A percentile compares a stretch with the other conserved stretches of the same genome.
Conservation (phyloP, 306 rosid species). For the Quillaja saponaria region DNA sequence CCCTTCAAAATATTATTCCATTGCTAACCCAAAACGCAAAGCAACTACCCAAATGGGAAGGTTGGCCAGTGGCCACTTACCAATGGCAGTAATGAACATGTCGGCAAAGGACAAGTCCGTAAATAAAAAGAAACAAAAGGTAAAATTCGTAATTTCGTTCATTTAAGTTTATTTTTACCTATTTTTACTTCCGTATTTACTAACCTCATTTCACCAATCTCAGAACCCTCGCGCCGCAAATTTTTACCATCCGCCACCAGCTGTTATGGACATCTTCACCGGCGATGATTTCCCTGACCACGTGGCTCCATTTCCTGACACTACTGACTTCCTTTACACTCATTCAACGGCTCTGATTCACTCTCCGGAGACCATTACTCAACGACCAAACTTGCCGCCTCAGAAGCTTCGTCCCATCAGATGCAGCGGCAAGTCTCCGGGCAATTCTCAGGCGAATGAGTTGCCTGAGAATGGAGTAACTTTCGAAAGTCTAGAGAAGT, state of each 20-base stretch:
- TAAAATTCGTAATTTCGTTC: constrained; percentile 6
- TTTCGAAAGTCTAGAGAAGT: constrained; percentile 4
- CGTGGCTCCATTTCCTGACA: constrained; percentile 68
- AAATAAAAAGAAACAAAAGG: neutral
- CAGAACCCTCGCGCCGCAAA: constrained; percentile 46
- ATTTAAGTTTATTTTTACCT: constrained; percentile 27
- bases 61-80: too few relatives aligned
- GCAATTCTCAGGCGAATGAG: constrained; percentile 4
- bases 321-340: constrained; percentile 56
- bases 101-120: constrained; percentile 7
- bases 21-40: too few relatives aligned
- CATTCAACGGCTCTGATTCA: constrained; percentile 32
- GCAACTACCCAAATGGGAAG: neutral
- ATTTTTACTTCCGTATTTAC: constrained; percentile 37
- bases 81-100: neutral
- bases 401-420: constrained; percentile 89
- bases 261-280: constrained; percentile 45
- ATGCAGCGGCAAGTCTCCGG: constrained; percentile 40
- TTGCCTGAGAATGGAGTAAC: constrained; percentile 3
- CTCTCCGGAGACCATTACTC: constrained; percentile 22
- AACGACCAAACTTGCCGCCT: constrained; percentile 41
- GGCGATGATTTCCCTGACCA: constrained; percentile 59
- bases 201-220: constrained; percentile 43
- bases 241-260: constrained; percentile 10
- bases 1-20: too few relatives aligned